These are phyloP conservation scores for Fusarium brachygibbosum DNA, from an alignment of 2,329 filamentous ascomycete species.

Conservation along the genomic window DNA sequence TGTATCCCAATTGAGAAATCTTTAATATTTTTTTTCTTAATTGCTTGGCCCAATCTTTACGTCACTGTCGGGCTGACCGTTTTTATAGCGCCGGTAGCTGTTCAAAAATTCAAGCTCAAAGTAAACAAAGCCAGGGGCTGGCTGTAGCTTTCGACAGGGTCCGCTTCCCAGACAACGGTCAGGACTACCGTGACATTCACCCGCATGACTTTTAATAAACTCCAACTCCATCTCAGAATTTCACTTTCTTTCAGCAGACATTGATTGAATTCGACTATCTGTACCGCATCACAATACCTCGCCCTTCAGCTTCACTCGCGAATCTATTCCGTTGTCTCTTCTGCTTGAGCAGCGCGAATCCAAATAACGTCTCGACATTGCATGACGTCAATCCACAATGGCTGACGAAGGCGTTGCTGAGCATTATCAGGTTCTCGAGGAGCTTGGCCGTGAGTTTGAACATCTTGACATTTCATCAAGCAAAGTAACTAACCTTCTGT, in stretches of 20 bases:
- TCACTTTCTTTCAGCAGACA: conserved; percentile 14
- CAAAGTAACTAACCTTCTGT: conserved; percentile 20
- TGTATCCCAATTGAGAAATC: not conserved
- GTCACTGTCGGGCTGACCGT: conserved; percentile 26
- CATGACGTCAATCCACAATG: conserved; percentile 59
- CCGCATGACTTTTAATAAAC: conserved; percentile 43
- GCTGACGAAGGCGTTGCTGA: conserved; percentile 78
- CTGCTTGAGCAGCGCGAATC: conserved; percentile 21
- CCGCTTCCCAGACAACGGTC: conserved; percentile 56
- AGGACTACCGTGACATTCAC: conserved; percentile 34
- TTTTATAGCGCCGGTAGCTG: conserved; percentile 31
- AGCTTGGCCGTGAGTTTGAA: conserved; percentile 85
- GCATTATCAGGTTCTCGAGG: conserved; percentile 94
- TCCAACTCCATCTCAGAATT: conserved; percentile 34
- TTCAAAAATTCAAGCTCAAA: conserved; percentile 55
- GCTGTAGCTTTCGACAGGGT: conserved; percentile 47
- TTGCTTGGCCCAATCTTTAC: conserved; percentile 11
- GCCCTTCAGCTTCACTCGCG: conserved; percentile 18
- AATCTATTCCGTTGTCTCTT: conserved; percentile 18
- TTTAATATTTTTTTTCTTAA: conserved; percentile 12
- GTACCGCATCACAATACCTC: not conserved
- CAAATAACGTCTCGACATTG: conserved; percentile 34
- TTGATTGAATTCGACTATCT: not conserved
- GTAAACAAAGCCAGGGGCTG: conserved; percentile 56
- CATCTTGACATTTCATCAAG: not conserved